Percentiles rank a stretch among this genome's conserved stretches.
Evolutionary conservation across 2,329 filamentous ascomycete genomes (phyloP).

Genomic region (Claviceps humidiphila): DNA sequence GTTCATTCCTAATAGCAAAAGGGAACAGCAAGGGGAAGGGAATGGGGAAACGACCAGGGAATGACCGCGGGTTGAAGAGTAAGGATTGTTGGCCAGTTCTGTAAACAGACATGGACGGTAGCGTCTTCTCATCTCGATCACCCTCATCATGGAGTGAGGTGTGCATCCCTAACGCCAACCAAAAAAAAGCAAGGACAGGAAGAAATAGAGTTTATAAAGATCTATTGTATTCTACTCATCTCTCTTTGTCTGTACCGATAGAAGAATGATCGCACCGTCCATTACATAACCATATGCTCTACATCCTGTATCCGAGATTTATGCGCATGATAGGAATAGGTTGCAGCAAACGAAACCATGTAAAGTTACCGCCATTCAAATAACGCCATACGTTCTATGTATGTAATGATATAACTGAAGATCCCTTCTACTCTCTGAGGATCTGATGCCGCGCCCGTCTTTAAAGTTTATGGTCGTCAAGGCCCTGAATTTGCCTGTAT

Average conservation of each 20-base stretch:
- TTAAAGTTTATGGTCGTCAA: conserved; percentile 13
- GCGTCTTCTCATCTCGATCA: too few relatives aligned
- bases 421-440: not conserved
- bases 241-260: too few relatives aligned
- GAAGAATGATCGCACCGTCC: too few relatives aligned
- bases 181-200: too few relatives aligned
- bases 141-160: too few relatives aligned
- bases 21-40: not conserved
- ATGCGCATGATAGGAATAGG: too few relatives aligned
- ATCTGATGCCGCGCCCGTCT: not conserved
- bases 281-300: too few relatives aligned
- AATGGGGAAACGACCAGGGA: not conserved
- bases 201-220: too few relatives aligned
- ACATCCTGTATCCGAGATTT: too few relatives aligned
- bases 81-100: not conserved
- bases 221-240: too few relatives aligned
- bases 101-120: too few relatives aligned
- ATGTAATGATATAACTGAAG: not conserved
- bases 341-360: not conserved
- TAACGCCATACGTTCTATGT: not conserved
- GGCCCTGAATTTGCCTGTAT: conserved; percentile 44
- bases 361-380: not conserved
- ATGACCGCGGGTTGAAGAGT: not conserved
- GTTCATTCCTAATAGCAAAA: not conserved
- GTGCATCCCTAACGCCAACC: too few relatives aligned